Evolutionary conservation across 208 protist genomes (phyloP).

Genomic region (Wallacemonas collosoma): DNA sequence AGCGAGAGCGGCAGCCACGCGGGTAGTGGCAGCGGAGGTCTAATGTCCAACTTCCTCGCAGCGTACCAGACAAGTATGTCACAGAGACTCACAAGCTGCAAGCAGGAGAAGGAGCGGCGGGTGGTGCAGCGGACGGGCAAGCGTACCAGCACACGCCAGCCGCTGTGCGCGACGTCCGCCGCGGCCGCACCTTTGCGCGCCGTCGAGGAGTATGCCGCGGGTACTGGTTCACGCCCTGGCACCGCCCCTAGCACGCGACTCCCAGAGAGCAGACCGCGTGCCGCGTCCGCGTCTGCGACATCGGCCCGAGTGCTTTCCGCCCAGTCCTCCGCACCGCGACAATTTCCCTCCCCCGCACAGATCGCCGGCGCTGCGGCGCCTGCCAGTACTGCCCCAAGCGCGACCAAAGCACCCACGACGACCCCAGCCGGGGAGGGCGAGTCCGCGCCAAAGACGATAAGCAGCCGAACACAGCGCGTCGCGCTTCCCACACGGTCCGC

Average conservation of each 20-base stretch:
- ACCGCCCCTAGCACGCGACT: not conserved
- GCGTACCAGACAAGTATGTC: not conserved
- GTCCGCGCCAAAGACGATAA: not conserved
- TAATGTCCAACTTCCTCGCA: not conserved
- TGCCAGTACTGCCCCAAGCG: not conserved
- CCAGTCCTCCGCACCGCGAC: not conserved
- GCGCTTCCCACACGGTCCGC: slow-evolving; percentile 1
- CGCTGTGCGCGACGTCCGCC: not conserved
- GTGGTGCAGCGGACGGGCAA: not conserved
- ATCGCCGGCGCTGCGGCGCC: not conserved
- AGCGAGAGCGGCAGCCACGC: not conserved
- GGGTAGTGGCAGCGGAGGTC: not conserved
- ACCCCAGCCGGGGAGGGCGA: not conserved
- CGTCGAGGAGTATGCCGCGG: not conserved
- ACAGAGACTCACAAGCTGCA: not conserved
- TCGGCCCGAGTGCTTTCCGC: not conserved
- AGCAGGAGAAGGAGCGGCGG: slow-evolving; percentile 10
- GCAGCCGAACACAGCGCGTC: not conserved
- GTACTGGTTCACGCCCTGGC: not conserved
- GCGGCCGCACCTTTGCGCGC: not conserved
- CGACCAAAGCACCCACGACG: not conserved
- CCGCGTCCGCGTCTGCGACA: not conserved
- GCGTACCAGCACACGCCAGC: not conserved
- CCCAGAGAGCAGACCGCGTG: not conserved
- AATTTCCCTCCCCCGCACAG: slow-evolving; percentile 6